phyloP scores from a whole-genome alignment of 1,139 yeast species.

The Nakaseomyces glabratus region DNA sequence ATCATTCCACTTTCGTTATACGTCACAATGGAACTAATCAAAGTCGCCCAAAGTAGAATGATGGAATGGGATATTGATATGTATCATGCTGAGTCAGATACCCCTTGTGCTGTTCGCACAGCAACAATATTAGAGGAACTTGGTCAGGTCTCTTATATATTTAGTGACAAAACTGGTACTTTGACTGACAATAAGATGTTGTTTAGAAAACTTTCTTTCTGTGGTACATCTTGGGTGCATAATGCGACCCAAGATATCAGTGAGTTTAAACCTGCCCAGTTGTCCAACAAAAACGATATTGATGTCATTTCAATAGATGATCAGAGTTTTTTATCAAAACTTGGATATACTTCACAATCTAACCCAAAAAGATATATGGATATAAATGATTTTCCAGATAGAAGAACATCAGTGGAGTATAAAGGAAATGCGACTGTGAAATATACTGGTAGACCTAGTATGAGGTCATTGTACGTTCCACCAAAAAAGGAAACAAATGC shows the following conservation, averaged over 20 bases:
- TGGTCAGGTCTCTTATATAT: conserved; percentile 91
- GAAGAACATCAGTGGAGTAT: conserved; percentile 32
- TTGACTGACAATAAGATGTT: conserved; percentile 86
- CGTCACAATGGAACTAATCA: conserved; percentile 93
- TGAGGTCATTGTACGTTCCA: conserved; percentile 33
- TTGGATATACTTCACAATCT: conserved; percentile 8
- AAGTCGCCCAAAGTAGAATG: conserved; percentile 71
- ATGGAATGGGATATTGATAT: conserved; percentile 88
- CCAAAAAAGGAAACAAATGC: conserved; percentile 9
- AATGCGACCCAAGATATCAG: conserved; percentile 42
- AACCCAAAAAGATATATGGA: neutral
- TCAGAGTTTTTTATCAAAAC: conserved; percentile 11
- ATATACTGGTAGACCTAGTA: conserved; percentile 45
- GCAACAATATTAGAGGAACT: conserved; percentile 93
- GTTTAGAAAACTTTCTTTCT: conserved; percentile 72
- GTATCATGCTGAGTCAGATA: conserved; percentile 76
- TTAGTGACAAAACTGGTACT: conserved; percentile 96
- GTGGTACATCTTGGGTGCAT: conserved; percentile 87
- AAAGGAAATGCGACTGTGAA: conserved; percentile 33
- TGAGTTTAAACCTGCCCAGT: conserved; percentile 6
- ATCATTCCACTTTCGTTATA: conserved; percentile 89
- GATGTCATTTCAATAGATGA: conserved; percentile 21
- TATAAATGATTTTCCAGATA: conserved; percentile 2
- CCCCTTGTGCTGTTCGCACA: conserved; percentile 91
- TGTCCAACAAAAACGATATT: conserved; percentile 12